These are phyloP conservation scores for Eragrostis tef DNA, from an alignment of 202 grass and related monocot genomes.

Conservation along the genomic window DNA sequence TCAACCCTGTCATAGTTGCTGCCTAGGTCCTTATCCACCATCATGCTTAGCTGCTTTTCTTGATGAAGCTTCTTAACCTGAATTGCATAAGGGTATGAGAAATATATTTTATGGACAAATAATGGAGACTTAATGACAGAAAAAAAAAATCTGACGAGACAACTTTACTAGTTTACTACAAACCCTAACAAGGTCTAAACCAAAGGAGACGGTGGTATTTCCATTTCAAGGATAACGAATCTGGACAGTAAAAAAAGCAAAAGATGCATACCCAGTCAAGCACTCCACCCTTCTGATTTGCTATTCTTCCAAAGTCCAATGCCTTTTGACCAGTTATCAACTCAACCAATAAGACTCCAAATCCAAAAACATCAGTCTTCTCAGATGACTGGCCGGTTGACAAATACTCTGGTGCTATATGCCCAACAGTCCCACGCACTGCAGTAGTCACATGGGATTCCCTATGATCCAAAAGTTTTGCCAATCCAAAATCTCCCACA, in stretches of 20 bases:
- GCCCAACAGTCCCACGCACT: slow-evolving; percentile 88
- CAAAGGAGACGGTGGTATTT: slow-evolving; percentile 13
- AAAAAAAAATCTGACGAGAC: not conserved
- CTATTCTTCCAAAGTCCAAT: slow-evolving; percentile 82
- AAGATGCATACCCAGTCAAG: slow-evolving; percentile 72
- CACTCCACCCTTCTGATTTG: slow-evolving; percentile 83
- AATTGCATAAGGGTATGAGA: slow-evolving; percentile 27
- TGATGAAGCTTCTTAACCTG: slow-evolving; percentile 96
- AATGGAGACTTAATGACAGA: not conserved
- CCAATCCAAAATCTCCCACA: slow-evolving; percentile 93
- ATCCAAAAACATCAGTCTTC: slow-evolving; percentile 98
- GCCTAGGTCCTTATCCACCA: slow-evolving; percentile 87
- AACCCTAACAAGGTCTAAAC: not conserved
- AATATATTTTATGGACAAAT: not conserved
- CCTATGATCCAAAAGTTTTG: slow-evolving; percentile 89
- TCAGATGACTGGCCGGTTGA: slow-evolving; percentile 96
- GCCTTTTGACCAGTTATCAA: slow-evolving; percentile 95
- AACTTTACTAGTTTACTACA: slow-evolving; percentile 21
- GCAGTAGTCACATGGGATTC: slow-evolving; percentile 97
- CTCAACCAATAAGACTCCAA: slow-evolving; percentile 90
- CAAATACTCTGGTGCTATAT: slow-evolving; percentile 95
- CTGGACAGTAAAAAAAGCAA: not conserved
- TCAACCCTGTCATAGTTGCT: slow-evolving; percentile 76
- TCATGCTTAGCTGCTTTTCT: slow-evolving; percentile 78
- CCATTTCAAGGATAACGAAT: not conserved